Conservation (phyloP, 2,329 filamentous ascomycete genomes). For the Penicillium sclerotigenum region DNA sequence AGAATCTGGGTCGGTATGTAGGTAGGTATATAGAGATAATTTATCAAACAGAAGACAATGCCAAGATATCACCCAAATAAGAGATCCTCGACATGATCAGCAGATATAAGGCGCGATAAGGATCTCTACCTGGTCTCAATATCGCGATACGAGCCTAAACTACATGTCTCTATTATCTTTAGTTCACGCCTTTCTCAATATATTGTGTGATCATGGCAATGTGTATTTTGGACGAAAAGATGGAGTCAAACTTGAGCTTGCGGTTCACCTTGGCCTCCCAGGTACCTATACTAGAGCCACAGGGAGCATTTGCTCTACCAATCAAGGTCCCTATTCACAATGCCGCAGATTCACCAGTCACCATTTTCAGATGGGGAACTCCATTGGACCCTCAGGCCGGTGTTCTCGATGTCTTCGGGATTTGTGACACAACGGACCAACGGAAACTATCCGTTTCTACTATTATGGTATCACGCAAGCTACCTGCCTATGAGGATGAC, state of each 20-base stretch:
- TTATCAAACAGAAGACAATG: conserved; percentile 11
- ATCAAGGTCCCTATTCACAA: conserved; percentile 32
- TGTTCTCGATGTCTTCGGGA: conserved; percentile 31
- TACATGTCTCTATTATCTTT: too few relatives aligned
- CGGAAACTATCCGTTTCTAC: conserved; percentile 25
- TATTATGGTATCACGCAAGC: conserved; percentile 34
- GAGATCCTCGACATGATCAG: not conserved
- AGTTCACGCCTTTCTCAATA: not conserved
- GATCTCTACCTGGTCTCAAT: not conserved
- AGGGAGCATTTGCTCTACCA: conserved; percentile 19
- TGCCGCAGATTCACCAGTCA: conserved; percentile 26
- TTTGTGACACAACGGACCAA: conserved; percentile 24
- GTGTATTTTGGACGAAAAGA: not conserved
- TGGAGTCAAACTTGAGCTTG: conserved; percentile 15
- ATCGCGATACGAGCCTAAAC: not conserved
- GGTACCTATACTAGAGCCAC: conserved; percentile 13
- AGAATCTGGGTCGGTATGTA: not conserved
- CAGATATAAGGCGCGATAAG: not conserved
- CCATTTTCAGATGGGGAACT: conserved; percentile 38
- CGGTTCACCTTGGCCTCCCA: conserved; percentile 19
- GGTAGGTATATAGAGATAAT: not conserved
- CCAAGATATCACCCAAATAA: conserved; percentile 21
- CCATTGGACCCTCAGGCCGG: conserved; percentile 36
- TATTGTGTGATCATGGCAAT: not conserved
- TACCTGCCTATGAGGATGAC: conserved; percentile 30